These are phyloP conservation scores for Pleurotus tuoliensis DNA, from an alignment of 768 basidiomycete species.

Conservation along the genomic window DNA sequence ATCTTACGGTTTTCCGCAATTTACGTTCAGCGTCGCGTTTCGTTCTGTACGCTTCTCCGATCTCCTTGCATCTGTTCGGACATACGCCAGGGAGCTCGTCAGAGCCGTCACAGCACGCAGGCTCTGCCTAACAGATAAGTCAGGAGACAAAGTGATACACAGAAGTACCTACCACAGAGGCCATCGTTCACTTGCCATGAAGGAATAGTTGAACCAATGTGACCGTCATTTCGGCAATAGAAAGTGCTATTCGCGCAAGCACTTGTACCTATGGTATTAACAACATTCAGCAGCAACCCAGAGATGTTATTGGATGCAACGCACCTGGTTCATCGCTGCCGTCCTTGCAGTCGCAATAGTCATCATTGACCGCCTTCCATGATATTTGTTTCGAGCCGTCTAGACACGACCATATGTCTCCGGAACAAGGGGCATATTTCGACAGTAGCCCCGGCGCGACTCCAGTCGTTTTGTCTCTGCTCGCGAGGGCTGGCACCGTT, in stretches of 20 bases:
- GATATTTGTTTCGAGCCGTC: slow-evolving; percentile 77
- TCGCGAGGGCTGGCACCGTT: slow-evolving; percentile 36
- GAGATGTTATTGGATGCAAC: slow-evolving; percentile 7
- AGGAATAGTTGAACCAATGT: slow-evolving; percentile 75
- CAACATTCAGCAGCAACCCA: background rate
- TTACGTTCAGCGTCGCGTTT: slow-evolving; percentile 72
- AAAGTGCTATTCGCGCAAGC: slow-evolving; percentile 77
- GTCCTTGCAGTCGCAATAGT: slow-evolving; percentile 91
- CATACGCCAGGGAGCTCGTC: slow-evolving; percentile 87
- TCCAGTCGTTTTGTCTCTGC: slow-evolving; percentile 49
- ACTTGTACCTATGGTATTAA: slow-evolving; percentile 57
- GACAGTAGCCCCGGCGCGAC: slow-evolving; percentile 50
- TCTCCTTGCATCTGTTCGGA: slow-evolving; percentile 67
- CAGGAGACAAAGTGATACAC: background rate
- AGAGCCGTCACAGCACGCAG: slow-evolving; percentile 93
- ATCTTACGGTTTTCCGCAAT: slow-evolving; percentile 71
- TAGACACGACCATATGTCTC: slow-evolving; percentile 72
- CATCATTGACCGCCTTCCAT: slow-evolving; percentile 85
- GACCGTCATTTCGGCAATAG: slow-evolving; percentile 86
- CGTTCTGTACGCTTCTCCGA: slow-evolving; percentile 67
- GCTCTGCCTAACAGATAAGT: slow-evolving; percentile 48
- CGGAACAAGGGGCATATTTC: slow-evolving; percentile 51
- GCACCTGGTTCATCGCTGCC: slow-evolving; percentile 94
- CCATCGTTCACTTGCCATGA: slow-evolving; percentile 89
- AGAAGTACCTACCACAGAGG: slow-evolving; percentile 69